Base-by-base conservation (phyloP, 352 stramenopile genomes). In the Globisporangium middletonii region DNA sequence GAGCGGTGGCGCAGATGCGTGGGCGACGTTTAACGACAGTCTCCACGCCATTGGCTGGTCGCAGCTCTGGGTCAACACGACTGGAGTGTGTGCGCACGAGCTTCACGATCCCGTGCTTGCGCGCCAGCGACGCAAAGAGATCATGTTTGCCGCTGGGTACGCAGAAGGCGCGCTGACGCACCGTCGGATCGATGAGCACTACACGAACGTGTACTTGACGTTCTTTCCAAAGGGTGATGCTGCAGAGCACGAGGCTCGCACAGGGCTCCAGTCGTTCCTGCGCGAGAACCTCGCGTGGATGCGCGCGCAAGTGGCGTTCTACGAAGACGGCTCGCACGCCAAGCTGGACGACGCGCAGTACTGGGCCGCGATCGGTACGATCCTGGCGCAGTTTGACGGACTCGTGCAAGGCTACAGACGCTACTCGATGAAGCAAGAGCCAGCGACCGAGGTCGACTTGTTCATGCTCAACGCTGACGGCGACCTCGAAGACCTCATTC, bases 171-270 rank as follows among this genome's bases (percentile, higher is more conserved):
- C 72, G 30, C 60, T 89, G 18, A 89, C 77, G 2, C 75, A 86
- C 46, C 71, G 71, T n/a, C 75, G 75, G 19, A 89, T 89, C 47
- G 71, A 84, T 59, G 53, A 86, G 53, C 79, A 89, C 58, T 87
- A 77, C 50, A 57, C 58, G 51, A 86, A 87, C 49, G 71, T 82
- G 15, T 75, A 72, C 38, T 26, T 64, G 12, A 74, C 72, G 54
- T 78, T 86, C 66, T 85, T 81, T 55, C 63, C 63, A 16, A 72
- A 63, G n/a, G 57, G 58, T 27, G 64, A 76, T 38, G 49, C 65
- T 5, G 51, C 50, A 1, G 74, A 80, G 28, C 61, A 67, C 9
- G 61, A 68, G 18, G 71, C 64, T 0, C 41, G 73, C 9, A 45
- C 52, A 3, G 57, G 55, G 6, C 51, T 87, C 4, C 60, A 73